These are phyloP conservation scores for Colletotrichum euphorbiae DNA, from an alignment of 2,329 filamentous ascomycete genomes.

Conservation along the genomic window DNA sequence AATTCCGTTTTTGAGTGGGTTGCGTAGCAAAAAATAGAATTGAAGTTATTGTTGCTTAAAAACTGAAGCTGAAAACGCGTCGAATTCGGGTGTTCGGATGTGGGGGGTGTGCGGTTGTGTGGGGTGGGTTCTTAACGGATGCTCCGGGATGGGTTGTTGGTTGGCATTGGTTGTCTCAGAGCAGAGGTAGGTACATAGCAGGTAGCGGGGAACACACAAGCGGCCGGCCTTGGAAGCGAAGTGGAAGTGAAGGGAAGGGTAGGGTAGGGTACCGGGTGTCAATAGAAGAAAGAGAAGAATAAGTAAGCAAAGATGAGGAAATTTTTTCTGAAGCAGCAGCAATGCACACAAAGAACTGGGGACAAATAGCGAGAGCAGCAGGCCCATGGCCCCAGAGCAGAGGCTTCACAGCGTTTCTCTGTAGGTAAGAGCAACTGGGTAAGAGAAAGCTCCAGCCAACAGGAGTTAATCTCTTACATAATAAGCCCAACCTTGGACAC, in stretches of 20 bases:
- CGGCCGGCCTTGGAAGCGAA: background rate
- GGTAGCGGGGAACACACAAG: conserved; percentile 11
- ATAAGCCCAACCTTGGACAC: conserved; percentile 32
- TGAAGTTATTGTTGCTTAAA: no score
- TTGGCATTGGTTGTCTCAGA: conserved; percentile 5
- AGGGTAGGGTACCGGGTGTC: background rate
- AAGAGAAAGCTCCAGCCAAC: conserved; percentile 34
- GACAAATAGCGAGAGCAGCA: conserved; percentile 28
- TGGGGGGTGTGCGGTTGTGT: no score
- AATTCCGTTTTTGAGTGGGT: no score
- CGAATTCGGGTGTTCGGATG: no score
- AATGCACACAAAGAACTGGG: conserved; percentile 22
- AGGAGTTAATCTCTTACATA: conserved; percentile 39
- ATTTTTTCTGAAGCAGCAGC: conserved; percentile 37
- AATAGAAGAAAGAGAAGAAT: background rate
- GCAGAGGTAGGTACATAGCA: background rate
- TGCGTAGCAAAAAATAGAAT: no score
- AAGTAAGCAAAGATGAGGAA: conserved; percentile 40
- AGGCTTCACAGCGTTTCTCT: conserved; percentile 13
- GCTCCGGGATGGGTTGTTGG: background rate
- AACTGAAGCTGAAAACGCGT: no score
- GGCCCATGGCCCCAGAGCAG: background rate
- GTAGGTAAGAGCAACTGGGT: conserved; percentile 36
- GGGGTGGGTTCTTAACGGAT: no score
- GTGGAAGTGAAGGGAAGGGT: background rate